Evolutionary conservation across 2,329 filamentous ascomycete species (phyloP).

Genomic region (Colletotrichum limetticola): DNA sequence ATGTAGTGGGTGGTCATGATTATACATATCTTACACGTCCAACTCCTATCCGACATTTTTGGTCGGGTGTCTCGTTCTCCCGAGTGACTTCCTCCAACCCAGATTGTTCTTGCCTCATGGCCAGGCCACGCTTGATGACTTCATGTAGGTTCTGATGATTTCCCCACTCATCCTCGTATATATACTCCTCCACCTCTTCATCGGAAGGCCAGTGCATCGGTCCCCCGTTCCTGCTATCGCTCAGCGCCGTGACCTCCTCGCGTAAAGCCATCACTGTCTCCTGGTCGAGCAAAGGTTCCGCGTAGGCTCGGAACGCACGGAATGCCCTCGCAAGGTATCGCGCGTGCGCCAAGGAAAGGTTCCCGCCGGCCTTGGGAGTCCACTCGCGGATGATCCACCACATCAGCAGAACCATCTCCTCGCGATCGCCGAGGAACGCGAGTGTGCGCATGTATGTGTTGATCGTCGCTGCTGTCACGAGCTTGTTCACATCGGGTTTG

Average conservation of each 20-base stretch:
- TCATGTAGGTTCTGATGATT: slow-evolving; percentile 13
- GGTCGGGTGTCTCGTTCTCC: neutral
- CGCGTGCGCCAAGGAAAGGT: slow-evolving; percentile 44
- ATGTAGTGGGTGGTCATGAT: neutral
- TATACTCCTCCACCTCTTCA: slow-evolving; percentile 47
- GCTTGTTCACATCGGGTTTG: neutral
- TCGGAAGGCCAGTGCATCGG: slow-evolving; percentile 51
- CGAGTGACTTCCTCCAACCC: neutral
- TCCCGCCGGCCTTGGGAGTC: slow-evolving; percentile 46
- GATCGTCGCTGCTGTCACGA: slow-evolving; percentile 54
- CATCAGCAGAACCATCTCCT: slow-evolving; percentile 66
- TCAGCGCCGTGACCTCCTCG: slow-evolving; percentile 42
- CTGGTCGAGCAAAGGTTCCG: slow-evolving; percentile 51
- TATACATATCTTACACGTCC: neutral
- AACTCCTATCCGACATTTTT: neutral
- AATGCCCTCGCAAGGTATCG: slow-evolving; percentile 47
- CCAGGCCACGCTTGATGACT: neutral
- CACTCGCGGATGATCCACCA: slow-evolving; percentile 68
- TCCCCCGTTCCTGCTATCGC: neutral
- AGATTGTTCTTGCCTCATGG: neutral
- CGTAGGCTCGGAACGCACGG: slow-evolving; percentile 61
- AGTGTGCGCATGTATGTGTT: slow-evolving; percentile 70
- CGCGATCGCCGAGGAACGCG: slow-evolving; percentile 68
- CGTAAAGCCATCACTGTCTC: slow-evolving; percentile 44
- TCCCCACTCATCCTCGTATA: slow-evolving; percentile 34